phyloP scores from a whole-genome alignment of 345 rosid species.

The Eucalyptus pauciflora region DNA sequence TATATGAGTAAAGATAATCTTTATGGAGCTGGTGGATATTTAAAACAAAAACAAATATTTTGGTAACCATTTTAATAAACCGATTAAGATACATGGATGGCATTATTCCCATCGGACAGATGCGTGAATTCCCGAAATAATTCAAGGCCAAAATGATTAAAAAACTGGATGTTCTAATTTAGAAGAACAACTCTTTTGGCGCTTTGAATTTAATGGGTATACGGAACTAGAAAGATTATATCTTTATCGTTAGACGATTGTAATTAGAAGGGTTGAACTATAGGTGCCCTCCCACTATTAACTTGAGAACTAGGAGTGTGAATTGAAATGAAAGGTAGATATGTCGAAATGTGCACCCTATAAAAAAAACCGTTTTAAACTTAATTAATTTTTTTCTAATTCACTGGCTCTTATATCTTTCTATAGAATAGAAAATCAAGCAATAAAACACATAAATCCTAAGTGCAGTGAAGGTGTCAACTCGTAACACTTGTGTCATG shows the following conservation, averaged over 20 bases:
- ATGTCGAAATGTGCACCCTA: not conserved
- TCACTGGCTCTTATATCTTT: not conserved
- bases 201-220: not conserved
- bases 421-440: not conserved
- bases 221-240: not conserved
- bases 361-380: not conserved
- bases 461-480: not conserved
- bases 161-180: not conserved
- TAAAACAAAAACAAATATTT: not conserved
- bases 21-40: not conserved
- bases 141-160: not conserved
- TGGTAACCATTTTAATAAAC: not conserved
- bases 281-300: not conserved
- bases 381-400: not conserved
- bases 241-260: not conserved
- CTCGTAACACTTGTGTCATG: not conserved
- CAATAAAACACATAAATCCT: not conserved
- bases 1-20: not conserved
- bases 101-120: not conserved
- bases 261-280: not conserved
- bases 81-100: not conserved
- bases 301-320: not conserved
- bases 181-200: not conserved
- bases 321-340: not conserved
- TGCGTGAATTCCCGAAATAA: not conserved